Base-by-base conservation (phyloP, 306 rosid species). In the Parietaria judaica region DNA sequence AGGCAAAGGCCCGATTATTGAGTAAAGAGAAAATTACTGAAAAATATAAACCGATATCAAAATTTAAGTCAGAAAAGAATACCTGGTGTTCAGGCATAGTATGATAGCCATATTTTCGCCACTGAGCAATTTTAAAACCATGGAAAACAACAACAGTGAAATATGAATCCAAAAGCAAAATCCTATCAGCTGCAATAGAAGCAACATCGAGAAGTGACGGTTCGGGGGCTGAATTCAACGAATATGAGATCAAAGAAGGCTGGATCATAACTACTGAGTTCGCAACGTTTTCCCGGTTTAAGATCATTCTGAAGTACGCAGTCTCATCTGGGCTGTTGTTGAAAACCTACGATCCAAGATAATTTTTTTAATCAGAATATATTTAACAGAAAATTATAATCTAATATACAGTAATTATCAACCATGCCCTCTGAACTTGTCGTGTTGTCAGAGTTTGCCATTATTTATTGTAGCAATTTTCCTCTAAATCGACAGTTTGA, bases 251-350 rank as follows among this genome's bases (percentile, higher is more conserved):
- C 81, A 92, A 76, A 0, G 99, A 92, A 63, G 99, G 99, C 76
- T 88, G 99, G 72, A 92, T 82, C 99, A 92, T 92, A 69, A 92
- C 96, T 59, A 86, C 97, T 62, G 99, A 86, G 71, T 92, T 92
- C 37, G 95, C 65, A 67, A 92, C 99, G 71, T 86, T 86, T 80
- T 92, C 96, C 14, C 97, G 87, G 80, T 92, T 77, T 65, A 92
- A 76, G 68, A 92, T 88, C 99, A 92, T 92, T 79, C 99, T 78
- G 74, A 86, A 92, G 82, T 82, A 86, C 45, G 99, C 99, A 45
- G 99, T 92, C 77, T 92, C 99, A 50, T 92, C 99, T 39, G 99
- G 99, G 73, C 99, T 92, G 83, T 92, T 92, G 80, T 92, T 92
- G 56, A 92, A 92, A 64, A 92, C 99, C 99, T 92, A 81, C 5